Conservation (phyloP, 495 filamentous ascomycete species). For the Talaromyces proteolyticus region DNA sequence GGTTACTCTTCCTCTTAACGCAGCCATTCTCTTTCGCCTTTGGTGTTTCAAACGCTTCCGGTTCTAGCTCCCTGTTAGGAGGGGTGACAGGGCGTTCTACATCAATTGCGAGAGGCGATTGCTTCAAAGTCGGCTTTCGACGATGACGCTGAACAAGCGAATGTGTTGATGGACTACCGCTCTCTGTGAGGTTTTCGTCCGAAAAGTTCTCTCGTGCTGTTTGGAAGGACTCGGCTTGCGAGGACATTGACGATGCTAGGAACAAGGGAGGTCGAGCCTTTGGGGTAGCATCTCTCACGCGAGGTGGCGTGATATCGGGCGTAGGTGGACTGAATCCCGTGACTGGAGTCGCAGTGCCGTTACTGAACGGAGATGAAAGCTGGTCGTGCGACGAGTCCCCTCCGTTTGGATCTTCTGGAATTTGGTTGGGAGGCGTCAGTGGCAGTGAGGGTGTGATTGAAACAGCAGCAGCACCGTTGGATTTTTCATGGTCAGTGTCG, state of each 20-base stretch:
- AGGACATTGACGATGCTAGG: slow-evolving; percentile 31
- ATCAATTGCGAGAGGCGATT: slow-evolving; percentile 5
- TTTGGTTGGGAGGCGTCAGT: slow-evolving; percentile 32
- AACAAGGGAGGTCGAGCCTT: slow-evolving; percentile 32
- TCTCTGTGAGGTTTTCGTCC: slow-evolving; percentile 57
- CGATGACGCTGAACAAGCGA: slow-evolving; percentile 18
- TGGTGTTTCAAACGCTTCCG: slow-evolving; percentile 4
- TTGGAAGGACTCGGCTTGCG: slow-evolving; percentile 65
- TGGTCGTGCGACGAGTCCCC: slow-evolving; percentile 4
- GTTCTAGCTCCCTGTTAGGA: background rate
- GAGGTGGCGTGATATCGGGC: slow-evolving; percentile 67
- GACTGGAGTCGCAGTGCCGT: slow-evolving; percentile 22
- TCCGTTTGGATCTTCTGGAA: slow-evolving; percentile 7
- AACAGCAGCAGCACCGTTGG: slow-evolving; percentile 12
- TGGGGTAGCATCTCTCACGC: slow-evolving; percentile 36
- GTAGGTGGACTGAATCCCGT: slow-evolving; percentile 67
- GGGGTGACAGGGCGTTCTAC: background rate
- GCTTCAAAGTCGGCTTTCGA: slow-evolving; percentile 18
- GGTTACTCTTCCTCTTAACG: background rate
- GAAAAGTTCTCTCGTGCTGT: slow-evolving; percentile 63
- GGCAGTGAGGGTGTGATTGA: slow-evolving; percentile 28
- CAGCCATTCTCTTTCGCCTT: slow-evolving; percentile 8
- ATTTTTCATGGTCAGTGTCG: background rate
- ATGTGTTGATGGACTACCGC: slow-evolving; percentile 34
- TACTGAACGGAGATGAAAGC: slow-evolving; percentile 1